Percentiles rank a stretch among this genome's conserved stretches.
These are phyloP conservation scores for Agarophyton chilense DNA, from an alignment of 23 red algal species.

Conservation along the genomic window DNA sequence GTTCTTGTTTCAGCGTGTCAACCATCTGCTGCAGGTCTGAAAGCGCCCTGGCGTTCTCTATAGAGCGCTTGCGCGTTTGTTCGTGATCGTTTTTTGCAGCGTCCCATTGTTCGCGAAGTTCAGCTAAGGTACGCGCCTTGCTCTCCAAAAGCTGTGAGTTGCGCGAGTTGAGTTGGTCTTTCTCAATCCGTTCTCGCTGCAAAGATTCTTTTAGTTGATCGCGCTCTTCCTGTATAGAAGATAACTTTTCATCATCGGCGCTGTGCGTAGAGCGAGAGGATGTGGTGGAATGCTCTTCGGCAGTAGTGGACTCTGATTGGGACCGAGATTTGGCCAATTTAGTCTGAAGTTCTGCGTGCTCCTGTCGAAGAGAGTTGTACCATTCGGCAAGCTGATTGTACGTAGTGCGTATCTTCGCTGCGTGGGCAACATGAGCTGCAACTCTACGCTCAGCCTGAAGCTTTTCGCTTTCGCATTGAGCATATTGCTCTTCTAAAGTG, in stretches of 20 bases:
- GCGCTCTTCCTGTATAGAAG: conserved; percentile 22
- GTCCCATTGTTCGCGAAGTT: conserved; percentile 63
- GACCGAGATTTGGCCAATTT: neutral
- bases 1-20: conserved; percentile 5
- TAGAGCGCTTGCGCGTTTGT: neutral
- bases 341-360: conserved; percentile 67
- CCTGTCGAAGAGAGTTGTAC: conserved; percentile 74
- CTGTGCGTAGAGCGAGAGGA: neutral
- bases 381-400: conserved; percentile 67
- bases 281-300: neutral
- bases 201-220: conserved; percentile 21
- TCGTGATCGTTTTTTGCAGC: conserved; percentile 10
- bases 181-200: conserved; percentile 31
- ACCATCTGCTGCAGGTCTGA: conserved; percentile 6
- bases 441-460: conserved; percentile 52
- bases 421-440: conserved; percentile 66
- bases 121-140: conserved; percentile 50
- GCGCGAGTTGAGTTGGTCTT: conserved; percentile 43
- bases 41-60: conserved; percentile 9
- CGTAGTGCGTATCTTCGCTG: conserved; percentile 55
- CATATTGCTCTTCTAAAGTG: conserved; percentile 44
- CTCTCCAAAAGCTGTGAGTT: conserved; percentile 59
- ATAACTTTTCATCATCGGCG: neutral
- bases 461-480: conserved; percentile 28
- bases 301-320: neutral